These are phyloP conservation scores for Auriculariales sp. DNA, from an alignment of 768 basidiomycete genomes.

Conservation along the genomic window DNA sequence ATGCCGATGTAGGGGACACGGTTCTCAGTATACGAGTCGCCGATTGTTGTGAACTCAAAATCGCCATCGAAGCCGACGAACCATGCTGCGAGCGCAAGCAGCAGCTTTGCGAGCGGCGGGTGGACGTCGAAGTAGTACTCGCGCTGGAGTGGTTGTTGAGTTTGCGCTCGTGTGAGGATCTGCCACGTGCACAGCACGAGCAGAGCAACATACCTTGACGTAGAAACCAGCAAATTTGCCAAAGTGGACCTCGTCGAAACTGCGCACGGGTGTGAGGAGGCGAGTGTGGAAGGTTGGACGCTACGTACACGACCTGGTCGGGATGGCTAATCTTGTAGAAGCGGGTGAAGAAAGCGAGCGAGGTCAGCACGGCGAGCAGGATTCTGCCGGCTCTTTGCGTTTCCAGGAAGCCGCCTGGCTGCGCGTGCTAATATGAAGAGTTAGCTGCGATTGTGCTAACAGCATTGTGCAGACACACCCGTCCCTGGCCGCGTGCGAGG, in stretches of 20 bases:
- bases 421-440: not conserved
- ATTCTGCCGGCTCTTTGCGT: conserved; percentile 29
- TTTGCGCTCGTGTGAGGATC: too few species aligned
- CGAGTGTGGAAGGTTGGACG: not conserved
- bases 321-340: conserved; percentile 93
- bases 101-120: conserved; percentile 89
- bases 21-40: conserved; percentile 75
- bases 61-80: conserved; percentile 91
- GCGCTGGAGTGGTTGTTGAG: conserved; percentile 23
- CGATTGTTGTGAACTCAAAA: conserved; percentile 90
- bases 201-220: conserved; percentile 21
- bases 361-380: conserved; percentile 50
- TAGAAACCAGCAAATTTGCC: conserved; percentile 97
- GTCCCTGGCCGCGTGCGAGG: not conserved
- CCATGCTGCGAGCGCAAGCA: conserved; percentile 91
- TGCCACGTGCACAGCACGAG: not conserved
- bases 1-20: conserved; percentile 92
- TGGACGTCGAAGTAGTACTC: conserved; percentile 99
- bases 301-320: conserved; percentile 81
- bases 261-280: conserved; percentile 16
- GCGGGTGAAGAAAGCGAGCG: conserved; percentile 66
- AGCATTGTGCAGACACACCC: too few species aligned
- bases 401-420: not conserved
- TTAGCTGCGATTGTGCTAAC: too few species aligned
- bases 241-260: conserved; percentile 97